These are phyloP conservation scores for Mycena filopes DNA, from an alignment of 768 basidiomycete species.

Conservation along the genomic window DNA sequence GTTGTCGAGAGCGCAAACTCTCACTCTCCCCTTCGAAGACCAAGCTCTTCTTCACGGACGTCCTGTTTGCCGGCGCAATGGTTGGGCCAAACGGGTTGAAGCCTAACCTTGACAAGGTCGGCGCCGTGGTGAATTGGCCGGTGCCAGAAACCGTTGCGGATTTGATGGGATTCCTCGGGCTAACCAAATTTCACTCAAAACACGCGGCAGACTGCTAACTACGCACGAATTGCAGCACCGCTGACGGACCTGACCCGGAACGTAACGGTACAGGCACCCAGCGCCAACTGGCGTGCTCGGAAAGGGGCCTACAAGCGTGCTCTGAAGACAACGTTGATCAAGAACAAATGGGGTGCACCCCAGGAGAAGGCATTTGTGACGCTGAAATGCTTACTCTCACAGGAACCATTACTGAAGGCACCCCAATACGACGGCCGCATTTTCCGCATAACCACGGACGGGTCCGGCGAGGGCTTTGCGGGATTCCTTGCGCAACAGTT, in stretches of 20 bases:
- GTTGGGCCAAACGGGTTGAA: neutral
- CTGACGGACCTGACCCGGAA: conserved; percentile 43
- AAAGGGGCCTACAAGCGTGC: conserved; percentile 40
- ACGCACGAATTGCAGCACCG: conserved; percentile 45
- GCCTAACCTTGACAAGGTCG: neutral
- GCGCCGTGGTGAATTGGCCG: conserved; percentile 42
- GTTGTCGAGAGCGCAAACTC: conserved; percentile 41
- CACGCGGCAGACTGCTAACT: conserved; percentile 46
- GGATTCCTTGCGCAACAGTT: conserved; percentile 40
- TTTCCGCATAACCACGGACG: conserved; percentile 45
- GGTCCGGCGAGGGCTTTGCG: conserved; percentile 42
- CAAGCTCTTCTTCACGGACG: too few relatives aligned
- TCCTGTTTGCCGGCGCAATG: too few relatives aligned
- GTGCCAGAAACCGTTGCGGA: conserved; percentile 41
- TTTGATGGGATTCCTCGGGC: conserved; percentile 47
- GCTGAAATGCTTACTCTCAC: conserved; percentile 39
- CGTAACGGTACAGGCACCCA: conserved; percentile 35
- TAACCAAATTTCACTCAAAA: conserved; percentile 48
- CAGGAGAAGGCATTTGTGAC: conserved; percentile 39
- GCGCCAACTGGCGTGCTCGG: conserved; percentile 32
- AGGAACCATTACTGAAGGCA: conserved; percentile 35
- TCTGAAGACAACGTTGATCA: conserved; percentile 36
- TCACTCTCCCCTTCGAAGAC: conserved; percentile 44
- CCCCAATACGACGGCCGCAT: conserved; percentile 40
- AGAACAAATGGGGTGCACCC: conserved; percentile 31